phyloP scores from a whole-genome alignment of 1,139 yeast genomes.

The Geotrichum bryndzae region DNA sequence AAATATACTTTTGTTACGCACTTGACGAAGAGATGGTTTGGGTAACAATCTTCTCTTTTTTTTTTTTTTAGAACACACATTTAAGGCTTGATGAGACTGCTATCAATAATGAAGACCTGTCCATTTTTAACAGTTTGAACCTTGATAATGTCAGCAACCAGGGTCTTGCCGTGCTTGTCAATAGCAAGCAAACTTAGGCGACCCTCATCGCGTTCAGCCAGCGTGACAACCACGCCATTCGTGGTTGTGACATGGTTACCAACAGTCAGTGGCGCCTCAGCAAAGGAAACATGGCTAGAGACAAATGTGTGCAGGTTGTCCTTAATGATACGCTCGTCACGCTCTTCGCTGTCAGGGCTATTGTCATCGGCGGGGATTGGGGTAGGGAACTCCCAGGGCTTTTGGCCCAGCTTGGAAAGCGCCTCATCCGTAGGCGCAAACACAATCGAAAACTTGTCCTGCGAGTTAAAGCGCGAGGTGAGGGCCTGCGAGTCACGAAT shows the following conservation, averaged over 20 bases:
- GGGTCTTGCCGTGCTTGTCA: constrained; percentile 12
- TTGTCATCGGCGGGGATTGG: constrained; percentile 18
- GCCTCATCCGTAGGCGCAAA: constrained; percentile 36
- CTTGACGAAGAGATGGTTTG: too few relatives aligned
- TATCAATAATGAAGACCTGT: constrained; percentile 24
- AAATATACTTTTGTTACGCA: too few relatives aligned
- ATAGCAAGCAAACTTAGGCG: constrained; percentile 11
- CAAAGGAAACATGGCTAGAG: constrained; percentile 30
- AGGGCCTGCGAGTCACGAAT: constrained; percentile 30
- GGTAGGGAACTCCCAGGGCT: constrained; percentile 37
- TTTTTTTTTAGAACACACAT: not conserved
- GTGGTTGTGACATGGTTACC: constrained; percentile 21
- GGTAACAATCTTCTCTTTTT: too few relatives aligned
- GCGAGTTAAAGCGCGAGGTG: constrained; percentile 29
- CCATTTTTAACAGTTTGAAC: constrained; percentile 28
- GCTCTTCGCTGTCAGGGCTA: constrained; percentile 16
- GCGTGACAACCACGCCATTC: constrained; percentile 16
- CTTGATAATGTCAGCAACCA: constrained; percentile 23
- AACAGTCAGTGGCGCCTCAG: constrained; percentile 17
- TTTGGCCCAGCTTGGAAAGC: constrained; percentile 27
- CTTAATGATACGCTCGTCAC: constrained; percentile 28
- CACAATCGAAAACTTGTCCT: constrained; percentile 28
- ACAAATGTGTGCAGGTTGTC: constrained; percentile 30
- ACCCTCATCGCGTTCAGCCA: constrained; percentile 18
- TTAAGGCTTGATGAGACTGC: constrained; percentile 20